phyloP scores from a whole-genome alignment of 305 asterid species.

The Solanum hybrid region DNA sequence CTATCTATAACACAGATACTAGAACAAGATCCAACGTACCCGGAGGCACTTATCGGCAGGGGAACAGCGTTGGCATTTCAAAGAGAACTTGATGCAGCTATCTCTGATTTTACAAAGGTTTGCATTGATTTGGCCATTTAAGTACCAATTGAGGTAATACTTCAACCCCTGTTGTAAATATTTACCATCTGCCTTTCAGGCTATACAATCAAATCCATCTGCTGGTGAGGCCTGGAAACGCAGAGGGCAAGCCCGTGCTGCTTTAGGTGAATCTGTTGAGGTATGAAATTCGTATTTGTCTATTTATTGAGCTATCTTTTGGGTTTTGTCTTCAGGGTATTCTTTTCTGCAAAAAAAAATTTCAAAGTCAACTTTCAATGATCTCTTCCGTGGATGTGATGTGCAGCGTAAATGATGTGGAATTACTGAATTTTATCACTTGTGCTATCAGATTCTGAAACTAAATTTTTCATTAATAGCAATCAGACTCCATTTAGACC shows the following conservation, averaged over 20 bases:
- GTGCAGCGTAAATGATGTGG: not conserved
- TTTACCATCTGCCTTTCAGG: conserved; percentile 38
- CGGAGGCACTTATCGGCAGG: conserved; percentile 95
- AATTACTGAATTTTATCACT: not conserved
- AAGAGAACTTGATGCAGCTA: conserved; percentile 91
- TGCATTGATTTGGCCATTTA: not conserved
- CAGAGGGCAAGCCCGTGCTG: conserved; percentile 98
- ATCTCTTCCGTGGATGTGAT: not conserved
- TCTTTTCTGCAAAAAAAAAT: not conserved
- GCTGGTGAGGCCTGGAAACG: conserved; percentile 99
- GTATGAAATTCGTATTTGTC: conserved; percentile 25
- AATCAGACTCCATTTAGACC: not conserved
- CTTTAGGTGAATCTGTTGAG: conserved; percentile 94
- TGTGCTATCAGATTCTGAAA: not conserved
- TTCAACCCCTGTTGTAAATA: conserved; percentile 12
- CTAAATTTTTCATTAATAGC: not conserved
- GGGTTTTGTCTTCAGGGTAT: conserved; percentile 1
- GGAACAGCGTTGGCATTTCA: conserved; percentile 99
- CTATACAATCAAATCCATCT: conserved; percentile 80
- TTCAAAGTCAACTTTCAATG: not conserved
- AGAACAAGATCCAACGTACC: conserved; percentile 80
- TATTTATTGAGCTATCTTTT: not conserved
- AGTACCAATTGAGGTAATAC: not conserved
- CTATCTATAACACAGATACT: conserved; percentile 48
- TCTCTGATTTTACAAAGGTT: conserved; percentile 92